Evolutionary conservation across 176 grass and related monocot species (phyloP).

Genomic region (Oryza brachyantha): DNA sequence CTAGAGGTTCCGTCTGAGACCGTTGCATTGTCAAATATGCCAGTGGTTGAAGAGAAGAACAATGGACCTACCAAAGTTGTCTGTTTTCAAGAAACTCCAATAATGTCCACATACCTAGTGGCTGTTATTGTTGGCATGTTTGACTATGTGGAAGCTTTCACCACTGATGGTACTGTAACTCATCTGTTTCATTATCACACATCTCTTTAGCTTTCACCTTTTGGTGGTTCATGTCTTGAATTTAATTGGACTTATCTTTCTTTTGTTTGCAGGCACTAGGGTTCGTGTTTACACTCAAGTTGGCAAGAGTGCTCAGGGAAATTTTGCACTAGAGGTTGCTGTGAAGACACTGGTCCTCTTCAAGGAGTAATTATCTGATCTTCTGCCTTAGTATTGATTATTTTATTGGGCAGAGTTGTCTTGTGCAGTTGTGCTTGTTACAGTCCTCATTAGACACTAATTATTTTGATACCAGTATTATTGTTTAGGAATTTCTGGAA

Average conservation of each 20-base stretch:
- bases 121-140: constrained; percentile 89
- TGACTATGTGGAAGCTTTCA: constrained; percentile 79
- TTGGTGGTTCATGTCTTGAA: constrained; percentile 9
- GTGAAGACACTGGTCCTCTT: constrained; percentile 94
- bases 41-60: constrained; percentile 71
- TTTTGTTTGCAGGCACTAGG: constrained; percentile 54
- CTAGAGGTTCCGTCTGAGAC: constrained; percentile 76
- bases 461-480: constrained; percentile 1
- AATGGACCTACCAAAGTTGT: constrained; percentile 72
- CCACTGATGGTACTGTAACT: constrained; percentile 67
- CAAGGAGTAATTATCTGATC: constrained; percentile 68
- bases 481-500: background rate
- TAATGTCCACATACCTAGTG: constrained; percentile 97
- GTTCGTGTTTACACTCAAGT: constrained; percentile 92
- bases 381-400: constrained; percentile 18
- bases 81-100: constrained; percentile 79
- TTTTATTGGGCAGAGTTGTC: background rate
- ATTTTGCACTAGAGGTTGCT: constrained; percentile 89
- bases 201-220: constrained; percentile 9
- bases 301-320: constrained; percentile 85
- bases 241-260: background rate
- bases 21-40: constrained; percentile 94
- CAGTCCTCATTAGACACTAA: background rate
- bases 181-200: constrained; percentile 3
- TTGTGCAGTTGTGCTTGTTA: background rate